Conservation (phyloP, 495 filamentous ascomycete species). For the Hypoxylon fragiforme region DNA sequence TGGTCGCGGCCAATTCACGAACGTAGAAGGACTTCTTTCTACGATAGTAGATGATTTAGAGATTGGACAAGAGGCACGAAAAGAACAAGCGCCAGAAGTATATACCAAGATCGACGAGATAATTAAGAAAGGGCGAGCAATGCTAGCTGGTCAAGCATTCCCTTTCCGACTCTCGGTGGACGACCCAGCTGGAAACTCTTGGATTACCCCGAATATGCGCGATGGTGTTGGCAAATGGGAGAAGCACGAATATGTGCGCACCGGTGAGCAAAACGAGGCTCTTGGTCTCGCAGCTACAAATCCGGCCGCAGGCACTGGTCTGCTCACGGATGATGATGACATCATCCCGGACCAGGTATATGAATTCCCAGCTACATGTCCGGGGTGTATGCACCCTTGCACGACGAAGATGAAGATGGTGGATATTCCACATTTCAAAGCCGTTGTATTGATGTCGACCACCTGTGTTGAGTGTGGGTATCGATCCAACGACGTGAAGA, state of each 20-base stretch:
- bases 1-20: slow-evolving; percentile 85
- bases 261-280: slow-evolving; percentile 78
- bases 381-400: slow-evolving; percentile 81
- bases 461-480: slow-evolving; percentile 91
- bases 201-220: slow-evolving; percentile 82
- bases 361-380: slow-evolving; percentile 85
- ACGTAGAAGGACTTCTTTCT: slow-evolving; percentile 82
- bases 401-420: slow-evolving; percentile 94
- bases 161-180: slow-evolving; percentile 88
- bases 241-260: slow-evolving; percentile 78
- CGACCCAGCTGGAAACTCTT: slow-evolving; percentile 95
- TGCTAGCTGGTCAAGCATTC: slow-evolving; percentile 72
- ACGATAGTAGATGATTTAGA: slow-evolving; percentile 77
- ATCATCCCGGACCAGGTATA: slow-evolving; percentile 90
- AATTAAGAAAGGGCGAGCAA: slow-evolving; percentile 68
- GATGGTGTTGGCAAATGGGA: slow-evolving; percentile 80
- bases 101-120: slow-evolving; percentile 74
- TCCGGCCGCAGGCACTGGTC: slow-evolving; percentile 25
- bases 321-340: slow-evolving; percentile 62
- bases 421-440: slow-evolving; percentile 94
- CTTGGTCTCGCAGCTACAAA: slow-evolving; percentile 64
- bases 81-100: slow-evolving; percentile 71
- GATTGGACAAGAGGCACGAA: slow-evolving; percentile 72
- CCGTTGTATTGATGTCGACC: slow-evolving; percentile 89
- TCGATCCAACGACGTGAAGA: slow-evolving; percentile 92